Evolutionary conservation across 495 filamentous ascomycete species (phyloP).

Genomic region (Xylaria palmicola): DNA sequence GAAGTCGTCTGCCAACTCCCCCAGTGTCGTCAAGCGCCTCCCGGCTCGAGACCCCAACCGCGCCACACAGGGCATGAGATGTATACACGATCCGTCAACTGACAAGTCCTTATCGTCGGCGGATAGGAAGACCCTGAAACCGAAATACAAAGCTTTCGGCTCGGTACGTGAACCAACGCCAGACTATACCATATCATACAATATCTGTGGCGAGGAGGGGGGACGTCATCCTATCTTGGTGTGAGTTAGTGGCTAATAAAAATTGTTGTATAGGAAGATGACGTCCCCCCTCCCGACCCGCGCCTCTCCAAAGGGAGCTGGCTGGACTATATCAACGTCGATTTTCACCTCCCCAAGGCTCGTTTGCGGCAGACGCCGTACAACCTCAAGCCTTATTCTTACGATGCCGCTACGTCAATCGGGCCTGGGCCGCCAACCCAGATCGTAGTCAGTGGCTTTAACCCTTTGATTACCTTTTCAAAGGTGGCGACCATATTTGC

Average conservation of each 20-base stretch:
- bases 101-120: constrained; percentile 49
- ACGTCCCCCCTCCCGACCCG: constrained; percentile 70
- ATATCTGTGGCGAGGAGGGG: constrained; percentile 40
- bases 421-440: constrained; percentile 86
- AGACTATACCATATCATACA: constrained; percentile 43
- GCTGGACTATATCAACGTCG: constrained; percentile 58
- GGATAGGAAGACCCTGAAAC: constrained; percentile 66
- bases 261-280: constrained; percentile 58
- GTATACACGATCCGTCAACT: constrained; percentile 72
- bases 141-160: constrained; percentile 70
- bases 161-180: constrained; percentile 52
- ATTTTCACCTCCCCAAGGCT: constrained; percentile 71
- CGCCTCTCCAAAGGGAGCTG: constrained; percentile 62
- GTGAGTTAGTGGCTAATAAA: constrained; percentile 52
- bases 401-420: constrained; percentile 76
- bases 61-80: constrained; percentile 64
- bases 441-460: constrained; percentile 89
- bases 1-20: constrained; percentile 20
- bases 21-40: constrained; percentile 49
- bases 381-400: constrained; percentile 69
- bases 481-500: constrained; percentile 80
- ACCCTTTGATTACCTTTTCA: constrained; percentile 77
- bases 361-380: constrained; percentile 76
- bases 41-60: constrained; percentile 62
- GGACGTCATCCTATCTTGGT: constrained; percentile 52